Base-by-base conservation (phyloP, 1,284 basidiomycete genomes). In the Ganoderma sinense region DNA sequence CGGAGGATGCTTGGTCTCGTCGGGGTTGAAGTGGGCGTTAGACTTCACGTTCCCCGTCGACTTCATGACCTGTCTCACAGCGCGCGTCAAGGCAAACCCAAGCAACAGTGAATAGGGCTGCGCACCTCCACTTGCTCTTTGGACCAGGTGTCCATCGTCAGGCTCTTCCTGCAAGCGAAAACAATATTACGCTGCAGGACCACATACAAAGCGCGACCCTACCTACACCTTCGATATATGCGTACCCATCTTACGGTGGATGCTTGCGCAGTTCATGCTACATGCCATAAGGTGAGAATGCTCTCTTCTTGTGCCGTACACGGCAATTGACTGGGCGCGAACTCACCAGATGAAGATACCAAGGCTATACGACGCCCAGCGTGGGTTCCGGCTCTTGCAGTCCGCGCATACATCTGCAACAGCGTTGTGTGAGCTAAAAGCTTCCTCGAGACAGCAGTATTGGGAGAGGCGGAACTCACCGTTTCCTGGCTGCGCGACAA, bases 171-270 rank as follows among this genome's bases (percentile, higher is more conserved):
- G 72, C 74, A 23, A 55, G 43, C 45, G 45, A 48, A 71, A 4
- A 39, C 55, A 63, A 59, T 65, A 39, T 51, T 26, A 68, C 18
- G 18, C 66, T 48, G 60, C 48, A 43, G 48, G 20, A 60, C 41
- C 55, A 51, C 48, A 36, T 62, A 60, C 66, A 53, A 59, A 53
- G 36, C 40, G 29, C 53, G 23, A 29, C 75, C 80, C 66, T 68
- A 85, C 88, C 75, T 83, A 94, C 93, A 95, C 91, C 88, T 95
- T 94, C 4, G 91, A 88, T 72, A 95, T 84, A 78, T 95, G 94
- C 10, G 94, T 95, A 18, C 95, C 95, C 73, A 97, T 92, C 84
- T 96, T 96, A 69, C 95, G 87, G 81, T 97, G 95, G 62, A 96
- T 90, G 73, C 93, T 93, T 39, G 94, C 95, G 78, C 95, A 97